Evolutionary conservation across 176 grass and related monocot genomes (phyloP), one percentile per base, ranked within the genome.

Genomic region (Tillandsia fasciculata): DNA sequence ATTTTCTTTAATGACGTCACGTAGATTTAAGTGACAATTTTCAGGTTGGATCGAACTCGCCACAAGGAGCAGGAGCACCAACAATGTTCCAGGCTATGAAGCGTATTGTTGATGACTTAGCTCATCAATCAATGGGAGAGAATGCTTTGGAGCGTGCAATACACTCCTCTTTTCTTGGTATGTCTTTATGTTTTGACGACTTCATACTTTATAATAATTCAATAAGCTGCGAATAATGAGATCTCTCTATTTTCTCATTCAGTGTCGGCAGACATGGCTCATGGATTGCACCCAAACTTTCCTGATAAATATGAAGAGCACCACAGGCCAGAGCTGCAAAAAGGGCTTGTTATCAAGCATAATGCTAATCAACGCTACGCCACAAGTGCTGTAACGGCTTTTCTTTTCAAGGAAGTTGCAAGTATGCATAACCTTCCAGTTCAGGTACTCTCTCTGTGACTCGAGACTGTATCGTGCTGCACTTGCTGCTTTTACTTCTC

Each of bases 221-320:
- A 42, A 42, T 42, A 42, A 42, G 8, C 65, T 49, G n/a, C 13
- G 12, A 49, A 67, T 49, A 22, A n/a, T 48, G 28, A 67, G 33
- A 49, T 49, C 15, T 67, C 15, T 67, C 9, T 69, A 10, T 59
- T 80, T 10, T 12, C 24, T 14, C 59, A 70, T 77, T 50, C 80
- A 96, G 92, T 92, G 72, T 96, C 88, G 0, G 88, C 88, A 5
- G 92, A 96, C 70, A 96, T 96, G 92, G 92, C 92, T 69, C 92
- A 96, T 74, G 92, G 88, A 22, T 67, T 96, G 66, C 92, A 96
- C 64, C 92, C 88, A 47, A 96, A 96, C 79, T 87, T 91, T 77
- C 48, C 86, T 11, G 92, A 96, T 15, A 96, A 96, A 70, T 84
- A 96, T 76, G 92, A 96, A 84, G 88, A 96, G 23, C 68, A 84